phyloP scores from a whole-genome alignment of 2,329 filamentous ascomycete species.

The Parasarocladium wereldwijsianum region DNA sequence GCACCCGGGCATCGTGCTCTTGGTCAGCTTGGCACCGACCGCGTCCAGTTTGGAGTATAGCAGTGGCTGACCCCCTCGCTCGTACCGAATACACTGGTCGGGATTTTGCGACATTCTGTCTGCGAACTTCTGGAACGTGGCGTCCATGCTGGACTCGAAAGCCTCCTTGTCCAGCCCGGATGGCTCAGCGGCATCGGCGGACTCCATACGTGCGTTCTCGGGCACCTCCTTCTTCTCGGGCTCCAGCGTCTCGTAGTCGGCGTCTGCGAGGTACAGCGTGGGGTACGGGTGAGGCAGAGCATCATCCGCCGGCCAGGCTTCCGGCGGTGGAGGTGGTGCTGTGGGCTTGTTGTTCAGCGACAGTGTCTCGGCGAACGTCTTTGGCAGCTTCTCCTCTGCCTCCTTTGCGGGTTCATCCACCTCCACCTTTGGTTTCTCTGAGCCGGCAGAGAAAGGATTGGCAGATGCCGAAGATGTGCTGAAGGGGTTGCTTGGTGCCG shows the following conservation, averaged over 20 bases:
- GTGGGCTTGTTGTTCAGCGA: conserved; percentile 46
- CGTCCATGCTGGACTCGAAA: conserved; percentile 63
- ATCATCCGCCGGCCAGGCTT: conserved; percentile 62
- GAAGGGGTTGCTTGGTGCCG: conserved; percentile 16
- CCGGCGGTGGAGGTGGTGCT: conserved; percentile 24
- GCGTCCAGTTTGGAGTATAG: conserved; percentile 68
- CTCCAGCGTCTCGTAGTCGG: conserved; percentile 81
- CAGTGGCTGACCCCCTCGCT: conserved; percentile 57
- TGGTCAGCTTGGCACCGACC: conserved; percentile 50
- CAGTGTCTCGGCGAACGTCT: conserved; percentile 61
- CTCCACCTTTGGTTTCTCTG: conserved; percentile 20
- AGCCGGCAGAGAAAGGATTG: conserved; percentile 16
- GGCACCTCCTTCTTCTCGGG: conserved; percentile 34
- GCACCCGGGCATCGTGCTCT: conserved; percentile 55
- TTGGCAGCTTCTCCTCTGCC: conserved; percentile 26
- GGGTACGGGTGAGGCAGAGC: conserved; percentile 60
- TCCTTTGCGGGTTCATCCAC: conserved; percentile 11
- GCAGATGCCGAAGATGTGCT: conserved; percentile 10
- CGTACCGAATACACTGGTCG: conserved; percentile 69
- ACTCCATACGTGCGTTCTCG: conserved; percentile 28
- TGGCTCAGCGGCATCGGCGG: conserved; percentile 23
- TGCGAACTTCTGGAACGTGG: conserved; percentile 66
- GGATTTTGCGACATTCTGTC: conserved; percentile 67
- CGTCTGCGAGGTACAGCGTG: conserved; percentile 65
- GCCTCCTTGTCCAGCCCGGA: conserved; percentile 49